Evolutionary conservation across 2,329 filamentous ascomycete genomes (phyloP), one percentile per base, ranked within the genome.

Genomic region (Aspergillus ibericus): DNA sequence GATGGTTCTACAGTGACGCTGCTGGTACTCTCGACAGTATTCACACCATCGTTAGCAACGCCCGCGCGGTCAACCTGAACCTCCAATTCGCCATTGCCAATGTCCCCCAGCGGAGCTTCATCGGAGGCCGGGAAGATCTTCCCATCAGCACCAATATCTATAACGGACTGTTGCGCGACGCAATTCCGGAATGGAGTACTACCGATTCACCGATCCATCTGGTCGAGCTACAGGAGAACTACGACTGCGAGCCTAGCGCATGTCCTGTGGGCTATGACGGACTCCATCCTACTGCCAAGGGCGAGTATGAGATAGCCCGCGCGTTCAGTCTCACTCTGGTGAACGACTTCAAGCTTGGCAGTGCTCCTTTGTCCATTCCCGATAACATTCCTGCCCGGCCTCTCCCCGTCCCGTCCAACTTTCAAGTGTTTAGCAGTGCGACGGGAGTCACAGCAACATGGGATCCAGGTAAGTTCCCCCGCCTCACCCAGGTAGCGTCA

Each of bases 251-350:
- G 13, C 46, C 54, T 3, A 40, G 20, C 9, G 35, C 29, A 29
- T 56, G 54, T 50, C 54, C 54, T 10, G 54, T 25, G 3, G 54
- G 54, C 5, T 56, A 56, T 44, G 54, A 56, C 16, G 54, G 54
- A 4, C 46, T 56, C 12, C 54, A 51, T 34, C 54, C 54, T 2
- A 56, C 36, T 16, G 16, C 15, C 1, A 7, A 8, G 35, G 54
- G 54, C 3, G 54, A 56, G 15, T 50, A 29, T 29, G 44, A 56
- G 7, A 56, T 56, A 15, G 54, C 54, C 20, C 46, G 35, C 10
- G 46, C 54, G 13, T 56, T 56, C 16, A 50, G 32, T 20, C 44
- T 42, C 6, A 38, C 46, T 6, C 46, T 56, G 2, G 35, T 50
- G 3, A 42, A 50, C 7, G 25, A 35, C 15, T 56, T 42, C 18